Base-by-base conservation (phyloP, 192 early-diverging fungal genomes). In the Entophlyctis helioformis region DNA sequence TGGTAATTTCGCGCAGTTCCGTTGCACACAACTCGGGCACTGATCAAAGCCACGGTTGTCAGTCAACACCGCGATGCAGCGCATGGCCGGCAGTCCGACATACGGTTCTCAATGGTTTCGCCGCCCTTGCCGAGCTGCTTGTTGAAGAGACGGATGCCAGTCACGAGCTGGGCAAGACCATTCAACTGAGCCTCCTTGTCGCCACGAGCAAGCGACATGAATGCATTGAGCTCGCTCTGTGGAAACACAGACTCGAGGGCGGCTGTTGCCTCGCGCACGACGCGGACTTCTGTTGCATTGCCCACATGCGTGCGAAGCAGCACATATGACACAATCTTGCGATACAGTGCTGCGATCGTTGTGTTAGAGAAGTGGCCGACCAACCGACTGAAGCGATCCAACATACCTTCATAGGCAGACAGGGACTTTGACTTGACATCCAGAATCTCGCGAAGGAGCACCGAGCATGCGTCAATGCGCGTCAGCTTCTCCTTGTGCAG, bases 181-280 rank as follows among this genome's bases (percentile, higher is more conserved):
- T 70, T 71, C 19, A 78, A 58, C 50, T 78, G 76, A 3, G 69
- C 57, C 46, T 78, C 76, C 39, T 78, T 78, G 22, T 72, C 76
- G 42, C 41, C 39, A 7, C 70, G 48, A 15, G 66, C 48, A 1
- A 78, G 61, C 10, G 56, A 59, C 21, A 75, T 63, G 57, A 75
- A 78, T 9, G 70, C 58, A 20, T 56, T 53, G 15, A 78, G 58
- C 43, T 78, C 76, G 18, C 60, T 63, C 50, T 75, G 69, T 20
- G 76, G 76, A 37, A 78, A 78, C 22, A 78, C 76, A 0, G 76
- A 78, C 47, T 78, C 76, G 15, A 78, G 57, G 19, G 73, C 76
- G 25, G 72, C 76, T 76, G 72, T 75, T 12, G 76, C 63, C 46
- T 78, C 76, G 18, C 76, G 63, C 11, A 74, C 59, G 5, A 78